phyloP scores from a whole-genome alignment of 306 rosid species.

The Castanea sativa region DNA sequence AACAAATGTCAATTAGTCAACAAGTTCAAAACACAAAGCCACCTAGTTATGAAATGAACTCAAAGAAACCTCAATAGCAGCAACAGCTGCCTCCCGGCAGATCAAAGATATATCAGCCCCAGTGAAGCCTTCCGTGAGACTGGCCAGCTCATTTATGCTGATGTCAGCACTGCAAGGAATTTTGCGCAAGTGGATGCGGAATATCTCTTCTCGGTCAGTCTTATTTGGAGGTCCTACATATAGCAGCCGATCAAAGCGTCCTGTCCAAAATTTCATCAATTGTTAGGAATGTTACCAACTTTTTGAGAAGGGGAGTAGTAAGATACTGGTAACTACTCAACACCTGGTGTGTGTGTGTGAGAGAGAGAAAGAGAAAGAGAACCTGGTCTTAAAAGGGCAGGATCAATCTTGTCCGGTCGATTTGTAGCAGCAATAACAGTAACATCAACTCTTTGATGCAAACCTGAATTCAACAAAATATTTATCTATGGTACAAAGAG shows the following conservation, averaged over 20 bases:
- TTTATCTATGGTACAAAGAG: constrained; percentile 5
- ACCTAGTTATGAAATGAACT: background rate
- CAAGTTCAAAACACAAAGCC: constrained; percentile 11
- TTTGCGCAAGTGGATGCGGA: constrained; percentile 67
- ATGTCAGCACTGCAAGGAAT: constrained; percentile 70
- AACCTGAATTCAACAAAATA: constrained; percentile 49
- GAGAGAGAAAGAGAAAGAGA: constrained; percentile 4
- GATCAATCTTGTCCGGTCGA: constrained; percentile 87
- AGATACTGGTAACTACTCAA: background rate
- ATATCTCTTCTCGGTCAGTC: constrained; percentile 80
- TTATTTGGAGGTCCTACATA: constrained; percentile 89
- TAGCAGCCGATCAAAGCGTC: constrained; percentile 85
- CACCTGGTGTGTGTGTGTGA: background rate
- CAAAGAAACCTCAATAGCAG: constrained; percentile 76
- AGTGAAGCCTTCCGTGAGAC: constrained; percentile 64
- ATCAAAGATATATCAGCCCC: constrained; percentile 84
- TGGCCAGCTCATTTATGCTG: constrained; percentile 54
- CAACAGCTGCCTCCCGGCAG: constrained; percentile 84
- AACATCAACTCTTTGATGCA: constrained; percentile 79
- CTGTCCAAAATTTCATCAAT: constrained; percentile 37
- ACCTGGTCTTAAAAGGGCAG: constrained; percentile 95
- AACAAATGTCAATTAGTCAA: constrained; percentile 9
- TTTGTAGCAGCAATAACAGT: constrained; percentile 93
- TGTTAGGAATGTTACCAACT: constrained; percentile 7
- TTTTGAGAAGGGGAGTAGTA: background rate